phyloP scores from a whole-genome alignment of 2,329 filamentous ascomycete genomes.

The Teratosphaeria zuluensis region DNA sequence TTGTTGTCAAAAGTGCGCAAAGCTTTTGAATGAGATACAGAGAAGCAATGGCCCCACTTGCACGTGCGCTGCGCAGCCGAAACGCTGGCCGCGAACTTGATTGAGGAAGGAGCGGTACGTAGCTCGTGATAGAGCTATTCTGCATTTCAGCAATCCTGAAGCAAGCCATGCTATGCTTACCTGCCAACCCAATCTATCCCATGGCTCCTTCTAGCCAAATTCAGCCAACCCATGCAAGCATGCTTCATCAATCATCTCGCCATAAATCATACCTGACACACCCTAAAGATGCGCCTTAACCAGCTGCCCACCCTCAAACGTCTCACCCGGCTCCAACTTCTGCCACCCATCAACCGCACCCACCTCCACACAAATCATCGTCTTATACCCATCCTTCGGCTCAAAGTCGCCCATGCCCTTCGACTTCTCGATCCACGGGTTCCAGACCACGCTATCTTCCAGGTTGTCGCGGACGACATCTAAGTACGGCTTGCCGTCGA shows the following conservation, averaged over 20 bases:
- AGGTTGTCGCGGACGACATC: constrained; percentile 76
- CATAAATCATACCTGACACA: neutral
- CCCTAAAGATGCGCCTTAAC: constrained; percentile 29
- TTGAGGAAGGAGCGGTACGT: too few species aligned
- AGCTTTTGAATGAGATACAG: too few species aligned
- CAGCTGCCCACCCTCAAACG: constrained; percentile 55
- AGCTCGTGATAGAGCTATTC: too few species aligned
- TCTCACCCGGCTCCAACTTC: constrained; percentile 69
- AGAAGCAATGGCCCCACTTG: too few species aligned
- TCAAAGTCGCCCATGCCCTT: constrained; percentile 75
- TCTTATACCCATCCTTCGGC: constrained; percentile 80
- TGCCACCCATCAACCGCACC: constrained; percentile 76
- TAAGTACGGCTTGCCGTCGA: constrained; percentile 56
- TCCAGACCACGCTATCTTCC: constrained; percentile 88
- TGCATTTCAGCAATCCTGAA: neutral
- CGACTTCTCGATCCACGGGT: constrained; percentile 84
- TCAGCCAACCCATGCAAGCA: neutral
- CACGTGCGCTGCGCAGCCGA: too few species aligned
- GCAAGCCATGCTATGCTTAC: neutral
- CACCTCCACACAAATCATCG: constrained; percentile 91
- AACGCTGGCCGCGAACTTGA: too few species aligned
- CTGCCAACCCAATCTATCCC: neutral
- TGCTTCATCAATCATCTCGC: neutral
- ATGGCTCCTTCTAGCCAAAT: neutral
- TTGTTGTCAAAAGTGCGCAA: too few species aligned